Base-by-base conservation (phyloP, 75 land plant species). In the Cupressus sempervirens region DNA sequence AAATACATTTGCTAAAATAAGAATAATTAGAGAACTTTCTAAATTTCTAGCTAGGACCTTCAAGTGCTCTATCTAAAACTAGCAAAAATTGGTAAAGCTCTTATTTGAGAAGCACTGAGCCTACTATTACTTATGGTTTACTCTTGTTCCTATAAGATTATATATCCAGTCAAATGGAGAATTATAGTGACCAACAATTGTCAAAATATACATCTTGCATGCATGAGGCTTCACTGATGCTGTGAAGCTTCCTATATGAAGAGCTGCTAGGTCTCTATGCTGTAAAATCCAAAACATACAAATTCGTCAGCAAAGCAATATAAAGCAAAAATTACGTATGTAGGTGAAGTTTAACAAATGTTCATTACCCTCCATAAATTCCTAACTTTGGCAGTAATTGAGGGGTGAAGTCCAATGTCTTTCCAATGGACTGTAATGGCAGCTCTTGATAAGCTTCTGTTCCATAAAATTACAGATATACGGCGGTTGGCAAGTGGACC, bases 401-500 rank as follows among this genome's bases (percentile, higher is more conserved):
- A 82, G 58, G 40, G 9, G 32, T 81, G 15, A 2, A 90, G 73
- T 32, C 91, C 91, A 80, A 90, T 77, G 56, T 86, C 88, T 38
- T 67, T 41, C 86, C 86, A 90, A 5, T 67, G 68, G 36, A 84
- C 90, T 12, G 75, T 82, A 54, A 90, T 89, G 29, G 40, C 56
- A 29, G 52, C 79, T 56, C 48, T 32, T 50, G 65, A 84, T 46
- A 32, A 40, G 48, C 91, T 84, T 68, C 86, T 82, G 74, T 90
- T 90, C 91, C 87, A 89, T 38, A 90, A 15, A 43, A 90, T 14
- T n/a, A 90, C 88, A 50, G 76, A 90, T 30, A 74, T 67, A 1
- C 88, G 83, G 16, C 84, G 84, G n/a, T 45, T 77, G 35, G 91
- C 82, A 36, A 90, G 85, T 26, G 91, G 91, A 32, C 91, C 91